Evolutionary conservation across 352 stramenopile species (phyloP), one percentile per base, ranked within the genome.

Genomic region (Elongisporangium senticosum): DNA sequence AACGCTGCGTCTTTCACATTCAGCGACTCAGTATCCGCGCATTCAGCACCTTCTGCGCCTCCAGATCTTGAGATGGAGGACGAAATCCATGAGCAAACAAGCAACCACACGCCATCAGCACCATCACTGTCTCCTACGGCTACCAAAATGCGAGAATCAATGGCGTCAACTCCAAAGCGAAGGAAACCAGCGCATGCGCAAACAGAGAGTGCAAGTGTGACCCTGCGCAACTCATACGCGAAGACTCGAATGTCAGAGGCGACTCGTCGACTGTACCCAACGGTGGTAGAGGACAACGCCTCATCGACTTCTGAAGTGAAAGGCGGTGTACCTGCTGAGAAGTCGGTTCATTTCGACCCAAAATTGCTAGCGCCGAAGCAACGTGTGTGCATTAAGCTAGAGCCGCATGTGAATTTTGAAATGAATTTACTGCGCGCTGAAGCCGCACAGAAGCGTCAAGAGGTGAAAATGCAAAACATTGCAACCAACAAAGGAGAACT

Each of bases 381-480:
- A 40, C 65, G 71, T 33, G 70, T 91, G 28, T 79, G 69, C 28
- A 86, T 93, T 40, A 90, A 91, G 61, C 56, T 93, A 21, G 84
- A 93, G 49, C 84, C 84, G 17, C 86, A 90, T 48, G 67, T 86
- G 22, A 93, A 90, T 61, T 93, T 87, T 26, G 84, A 93, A 58
- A 91, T 91, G 67, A 93, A 83, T 43, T 68, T 93, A 17, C 69
- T 93, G 71, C 75, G 77, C 43, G 77, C 81, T 3, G 82, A 89
- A 55, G 79, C 81, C 17, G 83, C 81, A 10, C 79, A 93, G 58
- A 93, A 90, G 58, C 76, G 79, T 3, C 79, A 93, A 65, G 79
- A 90, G 55, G 80, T 78, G 57, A 93, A 91, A 59, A 93, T 93
- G 84, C 78, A 86, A 40, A 82, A 80, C 52, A 91, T 93, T 56